Evolutionary conservation across 2,329 filamentous ascomycete genomes (phyloP).

Genomic region (Colletotrichum eremochloae): DNA sequence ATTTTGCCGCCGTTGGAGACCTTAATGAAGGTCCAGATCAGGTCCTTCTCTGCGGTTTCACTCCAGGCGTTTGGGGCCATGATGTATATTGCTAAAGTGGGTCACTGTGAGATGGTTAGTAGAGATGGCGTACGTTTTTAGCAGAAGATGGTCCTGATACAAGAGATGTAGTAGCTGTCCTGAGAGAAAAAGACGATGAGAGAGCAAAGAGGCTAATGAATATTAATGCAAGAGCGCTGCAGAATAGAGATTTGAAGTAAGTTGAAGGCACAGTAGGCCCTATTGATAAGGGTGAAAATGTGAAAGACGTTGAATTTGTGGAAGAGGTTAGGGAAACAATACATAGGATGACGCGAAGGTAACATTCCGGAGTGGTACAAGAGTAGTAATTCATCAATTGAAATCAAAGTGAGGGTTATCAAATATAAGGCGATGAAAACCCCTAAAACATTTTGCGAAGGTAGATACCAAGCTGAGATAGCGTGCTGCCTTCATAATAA

Average conservation of each 20-base stretch:
- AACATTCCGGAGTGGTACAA: too few species aligned
- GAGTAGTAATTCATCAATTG: neutral
- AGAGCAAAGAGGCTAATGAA: neutral
- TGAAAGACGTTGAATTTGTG: neutral
- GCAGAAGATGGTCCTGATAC: too few species aligned
- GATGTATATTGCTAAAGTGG: neutral
- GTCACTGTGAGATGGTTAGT: neutral
- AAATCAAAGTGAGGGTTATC: too few species aligned
- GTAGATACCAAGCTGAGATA: neutral
- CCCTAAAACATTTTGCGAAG: neutral
- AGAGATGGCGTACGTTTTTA: neutral
- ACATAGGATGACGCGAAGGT: neutral
- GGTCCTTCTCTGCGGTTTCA: constrained; percentile 53
- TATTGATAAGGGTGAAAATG: neutral
- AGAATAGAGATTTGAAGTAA: too few species aligned
- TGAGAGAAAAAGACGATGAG: neutral
- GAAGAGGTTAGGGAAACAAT: neutral
- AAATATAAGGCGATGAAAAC: neutral
- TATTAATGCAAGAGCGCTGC: neutral
- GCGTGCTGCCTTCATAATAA: neutral
- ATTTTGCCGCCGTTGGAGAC: constrained; percentile 45
- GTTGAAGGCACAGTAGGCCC: too few species aligned
- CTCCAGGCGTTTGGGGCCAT: constrained; percentile 47
- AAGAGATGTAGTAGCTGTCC: neutral
- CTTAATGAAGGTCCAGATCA: constrained; percentile 53